phyloP scores from a whole-genome alignment of 352 stramenopile species.

The Pythium phragmiticola region DNA sequence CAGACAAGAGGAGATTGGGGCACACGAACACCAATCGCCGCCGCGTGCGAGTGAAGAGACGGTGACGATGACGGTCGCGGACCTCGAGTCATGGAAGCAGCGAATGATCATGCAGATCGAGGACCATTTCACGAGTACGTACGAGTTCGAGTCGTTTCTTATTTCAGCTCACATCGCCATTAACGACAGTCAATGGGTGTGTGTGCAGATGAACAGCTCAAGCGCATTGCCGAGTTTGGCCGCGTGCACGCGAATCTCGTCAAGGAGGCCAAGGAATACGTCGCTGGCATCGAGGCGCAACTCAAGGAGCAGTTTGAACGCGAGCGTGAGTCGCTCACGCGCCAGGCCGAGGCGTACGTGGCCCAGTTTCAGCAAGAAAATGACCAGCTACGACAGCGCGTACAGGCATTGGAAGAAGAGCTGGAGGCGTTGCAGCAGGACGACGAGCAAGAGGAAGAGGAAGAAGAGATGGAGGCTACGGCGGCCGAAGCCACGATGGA shows the following conservation, averaged over 20 bases:
- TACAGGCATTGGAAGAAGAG: conserved; percentile 32
- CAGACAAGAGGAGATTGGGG: background rate
- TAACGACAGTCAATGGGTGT: background rate
- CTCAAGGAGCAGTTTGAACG: conserved; percentile 47
- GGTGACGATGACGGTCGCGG: conserved; percentile 36
- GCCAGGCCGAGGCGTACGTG: conserved; percentile 55
- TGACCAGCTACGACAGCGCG: conserved; percentile 27
- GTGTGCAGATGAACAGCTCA: conserved; percentile 63
- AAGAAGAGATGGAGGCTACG: background rate
- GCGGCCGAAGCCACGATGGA: background rate
- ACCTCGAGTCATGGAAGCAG: conserved; percentile 68
- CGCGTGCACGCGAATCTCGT: conserved; percentile 64
- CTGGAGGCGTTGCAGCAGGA: conserved; percentile 15
- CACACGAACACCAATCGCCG: background rate
- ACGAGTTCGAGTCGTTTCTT: background rate
- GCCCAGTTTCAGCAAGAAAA: conserved; percentile 50
- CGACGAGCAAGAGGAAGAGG: background rate
- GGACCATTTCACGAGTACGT: conserved; percentile 68
- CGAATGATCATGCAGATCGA: conserved; percentile 56
- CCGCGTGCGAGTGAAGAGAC: conserved; percentile 23
- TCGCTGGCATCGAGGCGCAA: conserved; percentile 55
- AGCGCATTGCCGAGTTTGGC: conserved; percentile 76
- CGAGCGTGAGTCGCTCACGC: conserved; percentile 41
- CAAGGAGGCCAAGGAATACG: conserved; percentile 65
- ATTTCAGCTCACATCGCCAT: background rate